These are phyloP conservation scores for Marasmius tenuissimus DNA, from an alignment of 1,284 basidiomycete species.

Conservation along the genomic window DNA sequence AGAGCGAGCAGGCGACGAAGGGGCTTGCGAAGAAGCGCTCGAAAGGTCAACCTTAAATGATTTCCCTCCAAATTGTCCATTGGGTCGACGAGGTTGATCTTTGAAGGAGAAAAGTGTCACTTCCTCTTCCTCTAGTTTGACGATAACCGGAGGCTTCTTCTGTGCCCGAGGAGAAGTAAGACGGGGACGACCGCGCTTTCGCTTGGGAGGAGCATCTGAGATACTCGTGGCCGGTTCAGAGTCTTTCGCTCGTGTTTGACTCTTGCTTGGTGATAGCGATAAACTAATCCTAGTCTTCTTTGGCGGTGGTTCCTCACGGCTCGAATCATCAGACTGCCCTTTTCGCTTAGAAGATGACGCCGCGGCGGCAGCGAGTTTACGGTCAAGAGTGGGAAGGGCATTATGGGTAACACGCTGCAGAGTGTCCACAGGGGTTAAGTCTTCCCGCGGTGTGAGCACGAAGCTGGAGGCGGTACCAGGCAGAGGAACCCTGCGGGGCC, in stretches of 20 bases:
- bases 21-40: not conserved
- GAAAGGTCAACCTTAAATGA: constrained; percentile 4
- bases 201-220: constrained; percentile 22
- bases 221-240: constrained; percentile 11
- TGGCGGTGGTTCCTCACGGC: constrained; percentile 35
- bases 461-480: constrained; percentile 43
- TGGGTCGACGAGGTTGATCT: constrained; percentile 46
- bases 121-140: constrained; percentile 19
- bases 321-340: constrained; percentile 28
- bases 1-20: not conserved
- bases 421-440: constrained; percentile 45
- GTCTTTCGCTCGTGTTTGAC: constrained; percentile 37
- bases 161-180: constrained; percentile 15
- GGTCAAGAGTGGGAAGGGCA: constrained; percentile 47
- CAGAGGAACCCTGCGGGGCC: constrained; percentile 62
- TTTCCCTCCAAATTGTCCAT: constrained; percentile 52
- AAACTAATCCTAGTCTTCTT: constrained; percentile 42
- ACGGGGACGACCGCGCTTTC: constrained; percentile 35
- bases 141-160: not conserved
- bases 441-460: constrained; percentile 52
- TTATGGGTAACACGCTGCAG: constrained; percentile 49
- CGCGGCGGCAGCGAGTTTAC: constrained; percentile 49
- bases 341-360: constrained; percentile 23
- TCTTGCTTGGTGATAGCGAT: constrained; percentile 28
- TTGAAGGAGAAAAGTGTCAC: constrained; percentile 47